Evolutionary conservation across 2,329 filamentous ascomycete genomes (phyloP).

Genomic region (Talaromyces sp.): DNA sequence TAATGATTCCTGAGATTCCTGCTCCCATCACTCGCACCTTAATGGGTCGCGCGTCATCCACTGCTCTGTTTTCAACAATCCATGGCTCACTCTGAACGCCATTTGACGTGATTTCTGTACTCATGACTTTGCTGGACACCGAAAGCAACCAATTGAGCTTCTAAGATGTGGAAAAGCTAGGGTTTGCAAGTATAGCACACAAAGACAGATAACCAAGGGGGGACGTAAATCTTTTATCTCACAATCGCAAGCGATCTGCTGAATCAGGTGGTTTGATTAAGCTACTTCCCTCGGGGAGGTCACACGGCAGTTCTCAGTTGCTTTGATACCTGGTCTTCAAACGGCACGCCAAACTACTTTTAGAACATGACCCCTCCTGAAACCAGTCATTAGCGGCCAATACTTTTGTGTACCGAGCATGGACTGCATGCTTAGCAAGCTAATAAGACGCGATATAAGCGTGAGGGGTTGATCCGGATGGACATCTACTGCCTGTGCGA

Average conservation of each 20-base stretch:
- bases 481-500: neutral
- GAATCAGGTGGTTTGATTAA: neutral
- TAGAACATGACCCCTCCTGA: neutral
- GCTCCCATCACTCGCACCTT: slow-evolving; percentile 23
- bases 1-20: slow-evolving; percentile 24
- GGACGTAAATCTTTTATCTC: neutral
- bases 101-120: neutral
- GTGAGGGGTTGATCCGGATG: neutral
- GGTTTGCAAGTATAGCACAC: neutral
- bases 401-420: neutral
- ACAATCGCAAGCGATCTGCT: neutral
- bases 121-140: neutral
- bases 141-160: neutral
- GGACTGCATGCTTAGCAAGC: neutral
- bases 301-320: neutral
- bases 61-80: slow-evolving; percentile 19
- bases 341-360: neutral
- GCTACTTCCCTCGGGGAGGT: neutral
- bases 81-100: slow-evolving; percentile 1
- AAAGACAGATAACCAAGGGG: neutral
- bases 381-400: neutral
- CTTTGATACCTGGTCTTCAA: neutral
- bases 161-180: neutral
- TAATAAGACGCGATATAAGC: neutral
- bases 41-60: slow-evolving; percentile 22